Evolutionary conservation across 2,329 filamentous ascomycete species (phyloP), one percentile per base, ranked within the genome.

Genomic region (Xylariaceae sp.): DNA sequence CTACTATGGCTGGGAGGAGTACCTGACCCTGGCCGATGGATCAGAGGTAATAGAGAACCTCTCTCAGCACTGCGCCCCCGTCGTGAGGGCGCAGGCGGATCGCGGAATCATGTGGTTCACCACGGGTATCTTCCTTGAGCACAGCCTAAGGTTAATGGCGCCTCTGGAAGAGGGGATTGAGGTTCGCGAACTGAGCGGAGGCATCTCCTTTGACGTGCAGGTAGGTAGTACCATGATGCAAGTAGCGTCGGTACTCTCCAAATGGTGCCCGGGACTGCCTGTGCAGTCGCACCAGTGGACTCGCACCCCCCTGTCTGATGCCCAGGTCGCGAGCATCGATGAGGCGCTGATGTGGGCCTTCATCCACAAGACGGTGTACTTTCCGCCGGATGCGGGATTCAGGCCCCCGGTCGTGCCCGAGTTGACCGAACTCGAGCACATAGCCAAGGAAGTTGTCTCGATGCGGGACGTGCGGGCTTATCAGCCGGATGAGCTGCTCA

Each of bases 271-370:
- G 10, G 23, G 19, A 17, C 10, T 13, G 5, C 7, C 15, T 18
- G 24, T 35, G 11, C 23, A 19, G 15, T 12, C 13, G 1, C 3
- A n/a, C 13, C 14, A 25, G n/a, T 28, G 25, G 25, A 11, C 25
- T 7, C 14, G 10, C 10, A 28, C 14, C 25, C 25, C 25, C 9
- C 25, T 28, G 25, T 15, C 9, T 8, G 25, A 10, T 7, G 25
- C 9, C 14, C 25, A 35, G 13, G 19, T 24, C 17, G 4, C 9
- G 13, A 15, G 3, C 10, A 35, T 35, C 12, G 16, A 29, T 12
- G 5, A 3, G 2, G 10, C 26, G 17, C 24, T 35, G 32, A 29
- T 22, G 26, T 30, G 18, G 32, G 32, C 32, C 13, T 35, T 35
- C 10, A 15, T 35, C 7, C 32, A 35, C 28, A 26, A 19, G 14